A percentile compares a stretch with the other conserved stretches of the same genome.
Conservation (phyloP, 139 green algal genomes). For the Mesotaenium endlicherianum region DNA sequence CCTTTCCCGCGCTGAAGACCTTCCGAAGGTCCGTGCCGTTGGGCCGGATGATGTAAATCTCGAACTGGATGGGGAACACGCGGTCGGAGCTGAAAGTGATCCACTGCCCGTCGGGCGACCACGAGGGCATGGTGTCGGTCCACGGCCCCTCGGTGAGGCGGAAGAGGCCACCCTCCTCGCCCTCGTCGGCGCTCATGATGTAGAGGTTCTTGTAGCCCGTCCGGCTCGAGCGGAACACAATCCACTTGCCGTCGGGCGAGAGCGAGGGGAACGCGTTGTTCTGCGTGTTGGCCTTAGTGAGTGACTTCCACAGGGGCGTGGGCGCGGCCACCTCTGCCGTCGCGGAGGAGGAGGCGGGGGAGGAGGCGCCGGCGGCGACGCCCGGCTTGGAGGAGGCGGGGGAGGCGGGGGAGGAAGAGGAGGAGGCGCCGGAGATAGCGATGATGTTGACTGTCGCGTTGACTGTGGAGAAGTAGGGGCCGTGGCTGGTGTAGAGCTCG, state of each 20-base stretch:
- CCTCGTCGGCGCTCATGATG: background rate
- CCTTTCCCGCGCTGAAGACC: background rate
- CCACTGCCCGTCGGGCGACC: background rate
- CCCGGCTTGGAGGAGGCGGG: background rate
- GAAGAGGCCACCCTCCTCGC: background rate
- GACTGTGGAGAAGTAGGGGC: too few relatives aligned
- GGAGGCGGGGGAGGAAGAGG: too few relatives aligned
- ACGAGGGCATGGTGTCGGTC: background rate
- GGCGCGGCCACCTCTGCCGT: too few relatives aligned
- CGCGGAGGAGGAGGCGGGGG: too few relatives aligned
- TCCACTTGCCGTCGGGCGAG: background rate
- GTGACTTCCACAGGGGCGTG: background rate
- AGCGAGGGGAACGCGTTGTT: slow-evolving; percentile 8
- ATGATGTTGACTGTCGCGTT: too few relatives aligned
- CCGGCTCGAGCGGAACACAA: background rate
- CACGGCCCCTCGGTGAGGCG: background rate
- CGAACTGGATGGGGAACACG: background rate
- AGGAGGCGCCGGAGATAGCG: too few relatives aligned
- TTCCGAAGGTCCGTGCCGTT: background rate
- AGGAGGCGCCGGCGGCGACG: background rate
- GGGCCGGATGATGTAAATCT: background rate
- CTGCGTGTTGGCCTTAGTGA: background rate
- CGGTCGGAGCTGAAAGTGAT: slow-evolving; percentile 5
- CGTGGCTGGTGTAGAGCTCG: background rate
- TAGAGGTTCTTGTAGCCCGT: slow-evolving; percentile 10